Conservation (phyloP, 768 basidiomycete species). For the Lanmaoa pseudosensibilis region DNA sequence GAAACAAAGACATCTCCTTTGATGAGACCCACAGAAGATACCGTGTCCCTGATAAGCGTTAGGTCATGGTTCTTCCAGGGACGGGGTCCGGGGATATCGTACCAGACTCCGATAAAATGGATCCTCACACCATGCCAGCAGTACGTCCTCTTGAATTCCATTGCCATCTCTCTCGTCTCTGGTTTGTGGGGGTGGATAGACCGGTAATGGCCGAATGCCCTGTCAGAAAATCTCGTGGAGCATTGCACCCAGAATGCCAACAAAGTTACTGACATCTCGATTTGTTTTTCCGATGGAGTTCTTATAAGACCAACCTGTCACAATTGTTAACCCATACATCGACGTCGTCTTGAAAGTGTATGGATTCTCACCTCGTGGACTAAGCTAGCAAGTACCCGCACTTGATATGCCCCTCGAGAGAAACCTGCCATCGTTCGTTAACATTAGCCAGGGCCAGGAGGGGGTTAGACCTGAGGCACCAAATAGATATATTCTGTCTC, state of each 20-base stretch:
- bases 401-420: not conserved
- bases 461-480: conserved; percentile 18
- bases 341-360: not conserved
- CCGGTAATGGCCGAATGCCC: too few species aligned
- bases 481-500: conserved; percentile 36
- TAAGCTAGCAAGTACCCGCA: not conserved
- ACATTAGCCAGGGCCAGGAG: not conserved
- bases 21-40: not conserved
- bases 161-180: too few species aligned
- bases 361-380: not conserved
- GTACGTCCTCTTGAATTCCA: too few species aligned
- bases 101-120: too few species aligned
- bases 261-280: too few species aligned
- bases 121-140: too few species aligned
- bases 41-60: not conserved
- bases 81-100: too few species aligned
- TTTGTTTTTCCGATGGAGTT: not conserved
- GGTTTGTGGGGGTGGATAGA: too few species aligned
- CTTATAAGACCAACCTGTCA: not conserved
- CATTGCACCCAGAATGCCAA: too few species aligned
- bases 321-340: too few species aligned
- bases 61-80: too few species aligned
- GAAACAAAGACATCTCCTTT: conserved; percentile 1
- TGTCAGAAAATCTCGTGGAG: too few species aligned
- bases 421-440: not conserved